Conservation (phyloP, 805 yeast species). For the Yueomyces sinensis region DNA sequence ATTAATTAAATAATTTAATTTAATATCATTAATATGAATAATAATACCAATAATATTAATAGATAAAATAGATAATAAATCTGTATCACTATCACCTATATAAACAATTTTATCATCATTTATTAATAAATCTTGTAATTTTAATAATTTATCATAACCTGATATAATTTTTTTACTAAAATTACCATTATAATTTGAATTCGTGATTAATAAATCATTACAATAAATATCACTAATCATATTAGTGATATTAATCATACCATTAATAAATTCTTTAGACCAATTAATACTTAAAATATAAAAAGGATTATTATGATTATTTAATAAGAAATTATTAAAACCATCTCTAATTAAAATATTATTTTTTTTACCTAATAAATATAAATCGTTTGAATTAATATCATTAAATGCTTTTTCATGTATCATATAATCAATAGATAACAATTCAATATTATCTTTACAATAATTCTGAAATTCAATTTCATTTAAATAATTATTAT, state of each 20-base stretch:
- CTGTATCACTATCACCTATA: slow-evolving; percentile 24
- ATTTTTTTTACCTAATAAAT: background rate
- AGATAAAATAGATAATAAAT: slow-evolving; percentile 15
- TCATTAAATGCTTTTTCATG: slow-evolving; percentile 8
- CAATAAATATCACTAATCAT: slow-evolving; percentile 12
- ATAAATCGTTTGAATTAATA: slow-evolving; percentile 8
- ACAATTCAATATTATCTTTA: slow-evolving; percentile 11
- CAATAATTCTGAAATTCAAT: slow-evolving; percentile 1
- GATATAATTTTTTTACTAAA: slow-evolving; percentile 14
- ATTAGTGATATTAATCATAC: slow-evolving; percentile 1
- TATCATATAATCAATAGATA: slow-evolving; percentile 15
- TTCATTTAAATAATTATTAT: background rate
- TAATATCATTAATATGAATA: slow-evolving; percentile 9
- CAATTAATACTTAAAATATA: slow-evolving; percentile 22
- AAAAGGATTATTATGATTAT: background rate
- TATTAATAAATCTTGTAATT: slow-evolving; percentile 2
- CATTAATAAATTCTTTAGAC: slow-evolving; percentile 19
- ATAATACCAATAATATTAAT: slow-evolving; percentile 18
- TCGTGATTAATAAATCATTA: slow-evolving; percentile 9
- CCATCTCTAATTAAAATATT: slow-evolving; percentile 6
- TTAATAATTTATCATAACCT: slow-evolving; percentile 17
- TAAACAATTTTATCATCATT: slow-evolving; percentile 11
- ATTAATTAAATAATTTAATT: no score
- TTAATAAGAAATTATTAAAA: slow-evolving; percentile 5
- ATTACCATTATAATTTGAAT: slow-evolving; percentile 11